These are phyloP conservation scores for Syzygium syzygioides DNA, from an alignment of 441 rosid genomes.

Conservation along the genomic window DNA sequence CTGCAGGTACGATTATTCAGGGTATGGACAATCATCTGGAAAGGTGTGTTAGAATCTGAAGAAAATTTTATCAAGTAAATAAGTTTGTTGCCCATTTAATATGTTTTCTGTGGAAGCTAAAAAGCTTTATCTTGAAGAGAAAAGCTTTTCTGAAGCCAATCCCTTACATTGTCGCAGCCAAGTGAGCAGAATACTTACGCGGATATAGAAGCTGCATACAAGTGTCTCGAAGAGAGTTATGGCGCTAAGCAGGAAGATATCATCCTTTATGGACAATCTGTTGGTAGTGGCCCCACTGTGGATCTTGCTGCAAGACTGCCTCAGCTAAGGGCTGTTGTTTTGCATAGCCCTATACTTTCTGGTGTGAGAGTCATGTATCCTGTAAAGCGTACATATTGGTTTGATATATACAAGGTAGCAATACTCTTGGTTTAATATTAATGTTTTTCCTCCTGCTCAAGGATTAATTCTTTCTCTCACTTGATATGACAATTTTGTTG, in stretches of 20 bases:
- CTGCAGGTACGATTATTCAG: constrained; percentile 83
- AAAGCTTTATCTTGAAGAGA: background rate
- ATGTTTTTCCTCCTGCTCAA: background rate
- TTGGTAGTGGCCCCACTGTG: constrained; percentile 95
- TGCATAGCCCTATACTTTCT: constrained; percentile 94
- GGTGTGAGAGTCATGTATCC: constrained; percentile 98
- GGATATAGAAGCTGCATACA: constrained; percentile 90
- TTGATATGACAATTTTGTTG: constrained; percentile 5
- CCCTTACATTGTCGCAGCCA: constrained; percentile 48
- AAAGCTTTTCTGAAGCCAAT: constrained; percentile 6
- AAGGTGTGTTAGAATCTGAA: constrained; percentile 47
- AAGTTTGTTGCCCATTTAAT: background rate
- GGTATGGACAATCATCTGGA: constrained; percentile 87
- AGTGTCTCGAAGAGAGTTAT: constrained; percentile 87
- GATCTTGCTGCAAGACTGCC: constrained; percentile 82
- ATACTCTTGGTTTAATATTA: background rate
- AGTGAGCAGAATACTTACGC: constrained; percentile 94
- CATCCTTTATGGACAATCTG: constrained; percentile 93
- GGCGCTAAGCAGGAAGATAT: constrained; percentile 86
- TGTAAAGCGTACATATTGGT: constrained; percentile 90
- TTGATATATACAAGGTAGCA: constrained; percentile 90
- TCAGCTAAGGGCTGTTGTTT: constrained; percentile 74
- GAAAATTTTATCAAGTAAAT: background rate
- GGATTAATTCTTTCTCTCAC: background rate
- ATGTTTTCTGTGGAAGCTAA: background rate